A percentile compares a stretch with the other conserved stretches of the same genome.
Conservation (phyloP, 2,329 filamentous ascomycete species). For the Aspergillus sp. region DNA sequence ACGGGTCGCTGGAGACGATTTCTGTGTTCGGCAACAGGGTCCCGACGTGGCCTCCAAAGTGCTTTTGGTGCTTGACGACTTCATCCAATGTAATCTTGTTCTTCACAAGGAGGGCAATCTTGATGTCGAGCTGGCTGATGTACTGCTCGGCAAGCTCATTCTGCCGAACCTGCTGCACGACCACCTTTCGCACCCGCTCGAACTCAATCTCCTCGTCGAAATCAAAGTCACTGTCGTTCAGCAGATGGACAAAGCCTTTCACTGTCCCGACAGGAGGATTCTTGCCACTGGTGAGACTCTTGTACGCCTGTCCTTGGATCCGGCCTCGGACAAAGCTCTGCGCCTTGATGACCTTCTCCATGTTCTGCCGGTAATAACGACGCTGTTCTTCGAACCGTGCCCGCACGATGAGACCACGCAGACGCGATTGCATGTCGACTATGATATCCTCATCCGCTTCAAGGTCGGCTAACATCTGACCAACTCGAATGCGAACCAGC, state of each 20-base stretch:
- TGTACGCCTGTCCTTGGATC: constrained; percentile 95
- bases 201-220: constrained; percentile 99
- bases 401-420: constrained; percentile 66
- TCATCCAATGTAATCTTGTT: constrained; percentile 99
- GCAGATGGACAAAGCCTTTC: constrained; percentile 93
- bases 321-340: constrained; percentile 94
- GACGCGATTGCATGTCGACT: constrained; percentile 63
- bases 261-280: constrained; percentile 95
- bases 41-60: constrained; percentile 83
- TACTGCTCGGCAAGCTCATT: constrained; percentile 98
- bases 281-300: constrained; percentile 89
- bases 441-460: constrained; percentile 76
- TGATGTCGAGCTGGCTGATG: constrained; percentile 96
- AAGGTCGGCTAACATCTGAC: constrained; percentile 64
- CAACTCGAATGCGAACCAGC: constrained; percentile 65
- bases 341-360: constrained; percentile 98
- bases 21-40: constrained; percentile 80
- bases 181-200: constrained; percentile 85
- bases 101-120: constrained; percentile 95
- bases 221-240: constrained; percentile 97
- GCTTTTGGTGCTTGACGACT: constrained; percentile 92
- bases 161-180: constrained; percentile 92
- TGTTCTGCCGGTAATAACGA: constrained; percentile 86
- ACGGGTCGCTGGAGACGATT: constrained; percentile 81
- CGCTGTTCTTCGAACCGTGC: constrained; percentile 73